Evolutionary conservation across 164 flowering plant species (phyloP).

Genomic region (Tinospora cordifolia): DNA sequence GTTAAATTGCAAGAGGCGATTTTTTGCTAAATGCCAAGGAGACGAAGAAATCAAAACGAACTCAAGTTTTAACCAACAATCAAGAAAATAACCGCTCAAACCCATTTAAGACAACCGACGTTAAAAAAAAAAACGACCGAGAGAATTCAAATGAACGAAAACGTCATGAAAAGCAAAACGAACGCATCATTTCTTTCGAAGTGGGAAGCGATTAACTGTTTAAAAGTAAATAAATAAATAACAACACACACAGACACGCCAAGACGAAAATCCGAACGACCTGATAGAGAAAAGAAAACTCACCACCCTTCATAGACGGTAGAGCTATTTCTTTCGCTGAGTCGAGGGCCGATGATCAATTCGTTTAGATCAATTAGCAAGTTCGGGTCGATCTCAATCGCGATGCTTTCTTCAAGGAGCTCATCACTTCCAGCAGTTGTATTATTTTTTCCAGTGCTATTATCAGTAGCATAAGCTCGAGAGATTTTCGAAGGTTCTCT

Average conservation of each 20-base stretch:
- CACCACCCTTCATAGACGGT: slow-evolving; percentile 21
- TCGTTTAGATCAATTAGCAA: slow-evolving; percentile 11
- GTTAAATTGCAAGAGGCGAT: background rate
- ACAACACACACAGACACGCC: too few species aligned
- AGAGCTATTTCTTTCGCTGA: slow-evolving; percentile 16
- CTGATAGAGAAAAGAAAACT: background rate
- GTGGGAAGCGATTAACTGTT: background rate
- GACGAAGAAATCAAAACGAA: too few species aligned
- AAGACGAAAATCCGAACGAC: background rate
- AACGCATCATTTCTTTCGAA: background rate
- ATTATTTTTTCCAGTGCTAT: background rate
- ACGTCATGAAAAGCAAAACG: background rate
- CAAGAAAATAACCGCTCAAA: too few species aligned
- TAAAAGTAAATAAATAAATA: too few species aligned
- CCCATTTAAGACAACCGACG: too few species aligned
- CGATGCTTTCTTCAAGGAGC: background rate
- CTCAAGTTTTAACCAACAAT: too few species aligned
- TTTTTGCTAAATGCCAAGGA: too few species aligned
- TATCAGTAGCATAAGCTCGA: background rate
- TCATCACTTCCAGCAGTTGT: background rate
- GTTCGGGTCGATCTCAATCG: slow-evolving; percentile 4
- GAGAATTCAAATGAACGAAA: too few species aligned
- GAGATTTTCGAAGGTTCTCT: slow-evolving; percentile 5
- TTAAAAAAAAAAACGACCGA: too few species aligned
- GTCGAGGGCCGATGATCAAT: slow-evolving; percentile 10